phyloP scores from a whole-genome alignment of 108 stramenopile genomes.

The Conticribra guillardii region DNA sequence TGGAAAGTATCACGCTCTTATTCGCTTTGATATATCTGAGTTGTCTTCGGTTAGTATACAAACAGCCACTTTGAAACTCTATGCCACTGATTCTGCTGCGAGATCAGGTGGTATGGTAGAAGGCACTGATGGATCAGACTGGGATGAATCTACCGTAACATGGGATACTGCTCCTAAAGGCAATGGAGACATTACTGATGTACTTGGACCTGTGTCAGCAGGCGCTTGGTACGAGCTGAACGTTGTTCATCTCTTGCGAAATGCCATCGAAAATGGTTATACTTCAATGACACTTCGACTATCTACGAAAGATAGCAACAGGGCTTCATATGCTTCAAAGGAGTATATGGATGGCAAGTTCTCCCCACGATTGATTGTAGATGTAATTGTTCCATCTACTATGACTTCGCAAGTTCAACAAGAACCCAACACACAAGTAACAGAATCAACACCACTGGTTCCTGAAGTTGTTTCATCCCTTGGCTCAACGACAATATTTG shows the following conservation, averaged over 20 bases:
- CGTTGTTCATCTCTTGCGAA: background rate
- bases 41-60: background rate
- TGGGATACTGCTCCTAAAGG: constrained; percentile 6
- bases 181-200: background rate
- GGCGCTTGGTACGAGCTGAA: background rate
- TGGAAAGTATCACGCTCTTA: constrained; percentile 5
- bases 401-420: background rate
- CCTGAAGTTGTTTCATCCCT: background rate
- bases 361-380: constrained; percentile 2
- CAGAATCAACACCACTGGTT: background rate
- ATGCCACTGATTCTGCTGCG: constrained; percentile 2
- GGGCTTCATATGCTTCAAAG: constrained; percentile 9
- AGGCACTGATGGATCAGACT: background rate
- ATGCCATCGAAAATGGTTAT: background rate
- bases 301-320: background rate
- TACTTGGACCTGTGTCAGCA: background rate
- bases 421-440: background rate
- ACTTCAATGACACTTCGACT: background rate
- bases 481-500: background rate
- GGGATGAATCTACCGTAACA: constrained; percentile 3
- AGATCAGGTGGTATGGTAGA: constrained; percentile 7
- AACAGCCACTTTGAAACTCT: background rate
- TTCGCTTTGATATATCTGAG: constrained; percentile 1
- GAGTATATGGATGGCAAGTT: constrained; percentile 6
- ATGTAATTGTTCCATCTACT: background rate